Base-by-base conservation (phyloP, 2,329 filamentous ascomycete species). In the Alternaria angustiovoidea region DNA sequence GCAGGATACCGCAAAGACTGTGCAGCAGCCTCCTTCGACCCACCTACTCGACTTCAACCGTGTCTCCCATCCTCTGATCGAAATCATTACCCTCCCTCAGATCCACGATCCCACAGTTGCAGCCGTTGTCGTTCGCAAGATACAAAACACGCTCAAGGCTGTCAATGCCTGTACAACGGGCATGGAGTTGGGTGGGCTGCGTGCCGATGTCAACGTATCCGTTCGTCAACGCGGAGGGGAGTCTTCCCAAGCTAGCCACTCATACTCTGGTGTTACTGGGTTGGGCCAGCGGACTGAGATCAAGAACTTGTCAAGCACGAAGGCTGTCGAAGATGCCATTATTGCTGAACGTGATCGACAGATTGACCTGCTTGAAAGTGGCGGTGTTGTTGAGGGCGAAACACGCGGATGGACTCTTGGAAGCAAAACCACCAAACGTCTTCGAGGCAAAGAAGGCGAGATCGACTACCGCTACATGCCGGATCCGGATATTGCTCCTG, bases 391-490 rank as follows among this genome's bases (percentile, higher is more conserved):
- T 51, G 86, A 89, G 66, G 92, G 94, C 44, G 95, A 99, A 81
- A 99, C 95, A 7, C 87, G 95, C 58, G 94, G 95, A 6, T 99
- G 94, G 93, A 91, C 92, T 1, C 85, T 97, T 24, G 93, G 93
- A 2, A 90, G 88, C 64, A 93, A 88, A 4, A 90, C 93, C 75
- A 98, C 95, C 4, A 88, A 88, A 59, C 86, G 90, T 41, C 81
- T 99, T 43, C 87, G 95, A 71, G 93, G 93, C 26, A 99, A 99
- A 78, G 95, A 98, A 78, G 95, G 95, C 48, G 94, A 97, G 74
- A 93, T 98, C 6, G 95, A 99, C 78, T 99, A 99, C 78, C 86
- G 95, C 42, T 99, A 99, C 75, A 98, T 99, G 94, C 94, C 95
- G 0, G 95, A 99, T 76, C 92, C 95, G 5, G 95, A 99, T 75